phyloP scores from a whole-genome alignment of 805 yeast genomes.

The Priceomyces fermenticarens region DNA sequence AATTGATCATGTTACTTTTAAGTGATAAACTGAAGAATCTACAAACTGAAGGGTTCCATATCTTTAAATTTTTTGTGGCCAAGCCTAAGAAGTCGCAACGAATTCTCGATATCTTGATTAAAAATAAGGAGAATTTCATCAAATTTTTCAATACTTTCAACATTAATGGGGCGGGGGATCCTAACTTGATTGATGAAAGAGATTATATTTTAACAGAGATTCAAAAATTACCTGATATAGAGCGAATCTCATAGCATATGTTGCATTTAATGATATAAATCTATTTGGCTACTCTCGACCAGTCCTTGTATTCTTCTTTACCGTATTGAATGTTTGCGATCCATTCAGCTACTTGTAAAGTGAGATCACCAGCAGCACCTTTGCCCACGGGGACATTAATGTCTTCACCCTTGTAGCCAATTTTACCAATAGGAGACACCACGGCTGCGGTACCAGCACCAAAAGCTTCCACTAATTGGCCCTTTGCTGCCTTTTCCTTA shows the following conservation, averaged over 20 bases:
- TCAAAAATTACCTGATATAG: constrained; percentile 63
- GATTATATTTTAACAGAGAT: constrained; percentile 77
- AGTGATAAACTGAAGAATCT: constrained; percentile 88
- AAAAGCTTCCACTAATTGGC: constrained; percentile 88
- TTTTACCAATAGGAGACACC: constrained; percentile 87
- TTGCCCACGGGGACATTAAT: constrained; percentile 76
- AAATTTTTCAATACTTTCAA: constrained; percentile 66
- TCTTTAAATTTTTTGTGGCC: constrained; percentile 93
- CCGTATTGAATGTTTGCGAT: constrained; percentile 91
- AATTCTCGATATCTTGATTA: constrained; percentile 74
- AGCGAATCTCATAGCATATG: constrained; percentile 15
- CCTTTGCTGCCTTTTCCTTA: constrained; percentile 68
- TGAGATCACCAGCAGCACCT: constrained; percentile 81
- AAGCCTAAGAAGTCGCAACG: constrained; percentile 86
- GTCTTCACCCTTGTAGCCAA: constrained; percentile 72
- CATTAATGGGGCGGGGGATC: constrained; percentile 60
- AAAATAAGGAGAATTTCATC: constrained; percentile 76
- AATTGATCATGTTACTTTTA: constrained; percentile 78
- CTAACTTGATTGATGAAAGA: constrained; percentile 71
- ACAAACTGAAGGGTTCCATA: constrained; percentile 87
- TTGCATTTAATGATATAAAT: background rate
- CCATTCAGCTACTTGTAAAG: constrained; percentile 80
- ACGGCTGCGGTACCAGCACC: constrained; percentile 98
- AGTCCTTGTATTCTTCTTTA: constrained; percentile 56
- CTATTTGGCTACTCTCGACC: constrained; percentile 43